Percentiles rank a stretch among this genome's conserved stretches.
phyloP scores from a whole-genome alignment of 768 basidiomycete species.

The Chalciporus piperatus region DNA sequence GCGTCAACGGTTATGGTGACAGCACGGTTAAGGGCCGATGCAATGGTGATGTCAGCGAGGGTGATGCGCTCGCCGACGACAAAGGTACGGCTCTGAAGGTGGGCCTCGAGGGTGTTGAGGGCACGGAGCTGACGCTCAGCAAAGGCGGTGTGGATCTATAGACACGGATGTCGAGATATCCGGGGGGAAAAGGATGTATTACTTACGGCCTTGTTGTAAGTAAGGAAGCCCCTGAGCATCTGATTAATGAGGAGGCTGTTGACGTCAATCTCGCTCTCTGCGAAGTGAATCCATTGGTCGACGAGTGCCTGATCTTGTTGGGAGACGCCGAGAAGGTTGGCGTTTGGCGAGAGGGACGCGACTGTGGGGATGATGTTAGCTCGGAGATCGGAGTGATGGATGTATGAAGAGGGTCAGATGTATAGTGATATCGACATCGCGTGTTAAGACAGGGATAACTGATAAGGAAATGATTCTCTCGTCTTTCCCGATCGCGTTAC shows the following conservation, averaged over 20 bases:
- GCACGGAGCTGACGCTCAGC: conserved; percentile 53
- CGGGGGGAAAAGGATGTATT: neutral
- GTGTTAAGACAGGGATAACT: conserved; percentile 76
- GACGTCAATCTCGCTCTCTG: conserved; percentile 59
- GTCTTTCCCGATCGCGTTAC: conserved; percentile 20
- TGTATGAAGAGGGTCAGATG: conserved; percentile 1
- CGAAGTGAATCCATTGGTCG: conserved; percentile 82
- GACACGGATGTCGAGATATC: neutral
- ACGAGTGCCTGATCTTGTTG: conserved; percentile 69
- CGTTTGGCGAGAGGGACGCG: conserved; percentile 71
- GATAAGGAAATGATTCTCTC: conserved; percentile 37
- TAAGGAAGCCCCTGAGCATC: conserved; percentile 48
- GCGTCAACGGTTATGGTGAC: conserved; percentile 64
- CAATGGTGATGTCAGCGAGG: conserved; percentile 80
- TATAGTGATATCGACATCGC: conserved; percentile 46
- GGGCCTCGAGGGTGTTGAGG: conserved; percentile 66
- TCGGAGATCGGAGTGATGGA: conserved; percentile 9
- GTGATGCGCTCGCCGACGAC: conserved; percentile 94
- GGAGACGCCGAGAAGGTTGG: conserved; percentile 68
- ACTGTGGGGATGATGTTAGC: conserved; percentile 46
- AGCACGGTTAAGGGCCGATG: conserved; percentile 53
- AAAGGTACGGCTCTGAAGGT: conserved; percentile 80
- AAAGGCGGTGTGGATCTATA: conserved; percentile 56
- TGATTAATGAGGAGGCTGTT: conserved; percentile 36
- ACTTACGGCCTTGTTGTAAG: conserved; percentile 84